Base-by-base conservation (phyloP, 1,284 basidiomycete species). In the Naganishia sp. region DNA sequence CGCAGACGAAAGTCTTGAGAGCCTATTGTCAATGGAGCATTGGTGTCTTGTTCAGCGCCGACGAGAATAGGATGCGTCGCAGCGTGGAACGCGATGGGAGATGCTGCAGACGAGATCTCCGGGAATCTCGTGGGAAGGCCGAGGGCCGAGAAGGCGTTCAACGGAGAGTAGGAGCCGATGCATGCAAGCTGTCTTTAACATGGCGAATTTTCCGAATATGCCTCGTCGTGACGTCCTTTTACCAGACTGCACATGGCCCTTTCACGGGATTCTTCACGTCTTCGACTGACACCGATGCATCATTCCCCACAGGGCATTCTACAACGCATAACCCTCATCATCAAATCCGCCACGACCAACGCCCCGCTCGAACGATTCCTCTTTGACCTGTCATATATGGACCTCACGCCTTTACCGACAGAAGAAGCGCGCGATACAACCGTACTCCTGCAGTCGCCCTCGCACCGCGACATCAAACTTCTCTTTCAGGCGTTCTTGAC, bases 401-500 rank as follows among this genome's bases (percentile, higher is more conserved):
- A 88, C 28, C 79, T 91, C n/a, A 87, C 90, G 69, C 85, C 83
- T 65, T 85, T 90, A 81, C 84, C 90, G 50, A 81, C 89, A 57
- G 84, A 65, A 88, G 50, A 86, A 90, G 39, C 74, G 75, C 70
- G 71, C 74, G 23, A 58, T n/a, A 67, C 57, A 17, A 47, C 43
- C 23, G 57, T 28, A 11, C 43, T 35, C 23, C 23, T 25, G 35
- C 23, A n/a, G 1, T 71, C 73, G 17, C 74, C 75, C 0, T 70
- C 65, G 2, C 65, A 71, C 17, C 69, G 74, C 2, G 83, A 86
- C 17, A 84, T 95, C 13, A 85, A 86, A 39, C 86, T 90, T 72
- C 88, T 90, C 72, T 88, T 95, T 70, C 86, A 92, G 13, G 89
- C 88, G 2, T 92, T 94, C 74, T 83, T 96, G 61, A 84, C 92